Evolutionary conservation across 1,284 basidiomycete genomes (phyloP).

Genomic region (Naganishia albida): DNA sequence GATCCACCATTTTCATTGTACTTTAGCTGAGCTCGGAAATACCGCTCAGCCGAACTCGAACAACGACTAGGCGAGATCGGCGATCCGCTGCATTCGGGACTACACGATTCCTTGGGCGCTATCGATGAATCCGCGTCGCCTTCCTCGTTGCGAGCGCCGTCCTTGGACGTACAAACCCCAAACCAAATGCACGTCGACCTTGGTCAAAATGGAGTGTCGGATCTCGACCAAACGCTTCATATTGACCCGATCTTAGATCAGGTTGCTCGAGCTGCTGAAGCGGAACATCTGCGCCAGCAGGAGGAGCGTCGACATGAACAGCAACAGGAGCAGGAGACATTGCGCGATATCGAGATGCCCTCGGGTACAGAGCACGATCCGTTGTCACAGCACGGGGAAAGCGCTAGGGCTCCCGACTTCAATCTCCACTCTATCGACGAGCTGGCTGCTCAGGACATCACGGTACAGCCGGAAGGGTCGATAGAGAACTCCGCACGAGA

Average conservation of each 20-base stretch:
- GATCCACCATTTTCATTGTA: neutral
- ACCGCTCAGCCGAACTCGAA: slow-evolving; percentile 23
- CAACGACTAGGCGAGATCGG: slow-evolving; percentile 23
- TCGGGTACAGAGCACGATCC: slow-evolving; percentile 14
- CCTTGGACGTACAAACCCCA: slow-evolving; percentile 5
- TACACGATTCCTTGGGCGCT: slow-evolving; percentile 11
- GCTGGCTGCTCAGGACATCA: neutral
- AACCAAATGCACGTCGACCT: slow-evolving; percentile 19
- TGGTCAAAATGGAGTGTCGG: slow-evolving; percentile 35
- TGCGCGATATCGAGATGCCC: slow-evolving; percentile 23
- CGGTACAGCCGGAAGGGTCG: neutral
- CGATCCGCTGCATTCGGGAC: slow-evolving; percentile 12
- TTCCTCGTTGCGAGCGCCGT: slow-evolving; percentile 1
- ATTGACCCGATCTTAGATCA: slow-evolving; percentile 30
- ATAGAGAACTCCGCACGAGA: neutral
- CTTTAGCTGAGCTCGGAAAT: slow-evolving; percentile 3
- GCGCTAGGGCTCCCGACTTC: slow-evolving; percentile 3
- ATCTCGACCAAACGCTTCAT: slow-evolving; percentile 22
- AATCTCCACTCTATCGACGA: neutral
- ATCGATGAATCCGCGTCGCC: slow-evolving; percentile 26
- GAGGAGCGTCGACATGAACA: slow-evolving; percentile 4
- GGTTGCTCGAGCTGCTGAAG: slow-evolving; percentile 25
- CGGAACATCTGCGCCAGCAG: slow-evolving; percentile 4
- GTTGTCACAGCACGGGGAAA: neutral
- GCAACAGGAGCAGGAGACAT: slow-evolving; percentile 6